phyloP scores from a whole-genome alignment of 2,329 filamentous ascomycete species.

The Claviceps sp. region DNA sequence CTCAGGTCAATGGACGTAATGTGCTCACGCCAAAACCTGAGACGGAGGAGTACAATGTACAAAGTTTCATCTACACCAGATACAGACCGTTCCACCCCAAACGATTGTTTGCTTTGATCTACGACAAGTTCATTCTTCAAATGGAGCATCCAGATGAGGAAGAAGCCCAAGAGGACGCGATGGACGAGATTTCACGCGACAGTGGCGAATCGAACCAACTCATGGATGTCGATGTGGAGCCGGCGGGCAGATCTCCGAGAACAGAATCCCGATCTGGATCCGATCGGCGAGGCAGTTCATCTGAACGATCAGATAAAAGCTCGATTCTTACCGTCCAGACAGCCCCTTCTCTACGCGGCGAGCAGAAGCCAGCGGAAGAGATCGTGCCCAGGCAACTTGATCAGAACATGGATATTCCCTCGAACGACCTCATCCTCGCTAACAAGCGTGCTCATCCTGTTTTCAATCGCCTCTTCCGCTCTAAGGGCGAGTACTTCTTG shows the following conservation, averaged over 20 bases:
- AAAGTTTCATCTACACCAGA: conserved; percentile 55
- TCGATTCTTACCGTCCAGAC: conserved; percentile 13
- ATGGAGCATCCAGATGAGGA: conserved; percentile 27
- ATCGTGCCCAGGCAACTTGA: not conserved
- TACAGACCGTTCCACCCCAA: conserved; percentile 40
- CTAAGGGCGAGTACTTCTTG: conserved; percentile 48
- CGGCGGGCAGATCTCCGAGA: conserved; percentile 5
- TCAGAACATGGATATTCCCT: conserved; percentile 16
- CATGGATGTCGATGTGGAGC: conserved; percentile 12
- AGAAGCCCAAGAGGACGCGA: conserved; percentile 21
- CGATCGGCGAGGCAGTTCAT: conserved; percentile 2
- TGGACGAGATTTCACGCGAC: conserved; percentile 5
- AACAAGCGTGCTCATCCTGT: conserved; percentile 41
- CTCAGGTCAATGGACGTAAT: conserved; percentile 31
- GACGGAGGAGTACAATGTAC: conserved; percentile 59
- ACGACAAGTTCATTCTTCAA: conserved; percentile 38
- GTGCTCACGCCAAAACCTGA: conserved; percentile 53
- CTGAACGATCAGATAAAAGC: conserved; percentile 12
- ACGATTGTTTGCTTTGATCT: conserved; percentile 30
- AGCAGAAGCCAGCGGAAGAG: not conserved
- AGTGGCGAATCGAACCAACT: not conserved
- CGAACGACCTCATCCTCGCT: conserved; percentile 32
- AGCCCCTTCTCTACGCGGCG: conserved; percentile 9
- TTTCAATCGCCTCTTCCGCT: conserved; percentile 44
- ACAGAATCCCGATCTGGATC: conserved; percentile 1